A percentile compares a stretch with the other conserved stretches of the same genome.
Conservation (phyloP, 73 alveolate species). For the Paramecium caudatum region DNA sequence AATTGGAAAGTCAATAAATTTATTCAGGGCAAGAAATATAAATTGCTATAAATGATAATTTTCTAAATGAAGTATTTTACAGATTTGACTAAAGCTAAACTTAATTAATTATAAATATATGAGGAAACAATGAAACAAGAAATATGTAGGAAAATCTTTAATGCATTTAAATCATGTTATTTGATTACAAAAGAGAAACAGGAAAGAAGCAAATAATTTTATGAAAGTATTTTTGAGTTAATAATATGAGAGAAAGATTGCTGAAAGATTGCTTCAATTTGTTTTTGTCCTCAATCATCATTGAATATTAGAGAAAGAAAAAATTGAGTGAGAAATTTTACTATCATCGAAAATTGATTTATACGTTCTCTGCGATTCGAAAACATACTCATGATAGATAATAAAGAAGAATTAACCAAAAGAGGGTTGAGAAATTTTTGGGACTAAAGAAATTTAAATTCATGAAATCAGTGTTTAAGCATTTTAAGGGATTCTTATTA, state of each 20-base stretch:
- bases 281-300: neutral
- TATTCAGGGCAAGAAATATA: neutral
- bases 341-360: neutral
- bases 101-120: neutral
- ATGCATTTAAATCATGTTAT: neutral
- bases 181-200: neutral
- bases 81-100: neutral
- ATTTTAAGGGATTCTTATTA: neutral
- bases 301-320: neutral
- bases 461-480: neutral
- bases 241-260: slow-evolving; percentile 21
- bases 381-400: neutral
- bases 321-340: slow-evolving; percentile 1
- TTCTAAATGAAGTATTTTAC: neutral
- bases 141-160: neutral
- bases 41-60: neutral
- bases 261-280: slow-evolving; percentile 11
- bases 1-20: slow-evolving; percentile 13
- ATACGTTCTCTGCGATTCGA: neutral
- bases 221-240: slow-evolving; percentile 3
- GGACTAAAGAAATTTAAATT: slow-evolving; percentile 9
- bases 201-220: neutral
- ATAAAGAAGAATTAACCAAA: neutral
- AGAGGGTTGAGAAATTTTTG: neutral
- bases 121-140: neutral